Conservation (phyloP, 768 basidiomycete species). For the Strobilomyces echinocephalus region DNA sequence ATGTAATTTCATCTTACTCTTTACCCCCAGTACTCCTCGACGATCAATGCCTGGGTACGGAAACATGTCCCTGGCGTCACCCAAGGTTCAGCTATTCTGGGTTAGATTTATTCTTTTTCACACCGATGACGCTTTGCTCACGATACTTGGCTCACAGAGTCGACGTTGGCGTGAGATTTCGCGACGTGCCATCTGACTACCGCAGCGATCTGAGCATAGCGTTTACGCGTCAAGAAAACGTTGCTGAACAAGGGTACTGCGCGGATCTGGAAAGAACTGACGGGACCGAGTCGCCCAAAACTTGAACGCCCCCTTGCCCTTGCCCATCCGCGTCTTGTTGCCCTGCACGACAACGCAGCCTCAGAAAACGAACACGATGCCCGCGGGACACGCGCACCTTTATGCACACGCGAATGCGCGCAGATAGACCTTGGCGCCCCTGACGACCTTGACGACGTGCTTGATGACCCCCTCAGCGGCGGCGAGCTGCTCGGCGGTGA, state of each 20-base stretch:
- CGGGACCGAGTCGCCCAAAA: slow-evolving; percentile 93
- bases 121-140: neutral
- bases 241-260: slow-evolving; percentile 87
- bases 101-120: slow-evolving; percentile 45
- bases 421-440: slow-evolving; percentile 81
- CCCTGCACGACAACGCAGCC: slow-evolving; percentile 46
- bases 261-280: slow-evolving; percentile 60
- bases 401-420: slow-evolving; percentile 91
- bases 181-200: slow-evolving; percentile 85
- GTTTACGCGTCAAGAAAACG: slow-evolving; percentile 58
- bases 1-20: no score
- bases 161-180: slow-evolving; percentile 82
- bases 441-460: slow-evolving; percentile 83
- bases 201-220: slow-evolving; percentile 61
- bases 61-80: slow-evolving; percentile 70
- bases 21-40: slow-evolving; percentile 78
- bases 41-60: slow-evolving; percentile 65
- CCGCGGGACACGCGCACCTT: slow-evolving; percentile 52
- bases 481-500: slow-evolving; percentile 86
- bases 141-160: slow-evolving; percentile 46
- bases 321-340: slow-evolving; percentile 99
- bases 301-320: slow-evolving; percentile 97
- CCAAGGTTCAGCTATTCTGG: slow-evolving; percentile 83
- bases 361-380: neutral
- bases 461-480: slow-evolving; percentile 85